These are phyloP conservation scores for Moricandia moricandioides DNA, from an alignment of 345 rosid genomes.

Conservation along the genomic window DNA sequence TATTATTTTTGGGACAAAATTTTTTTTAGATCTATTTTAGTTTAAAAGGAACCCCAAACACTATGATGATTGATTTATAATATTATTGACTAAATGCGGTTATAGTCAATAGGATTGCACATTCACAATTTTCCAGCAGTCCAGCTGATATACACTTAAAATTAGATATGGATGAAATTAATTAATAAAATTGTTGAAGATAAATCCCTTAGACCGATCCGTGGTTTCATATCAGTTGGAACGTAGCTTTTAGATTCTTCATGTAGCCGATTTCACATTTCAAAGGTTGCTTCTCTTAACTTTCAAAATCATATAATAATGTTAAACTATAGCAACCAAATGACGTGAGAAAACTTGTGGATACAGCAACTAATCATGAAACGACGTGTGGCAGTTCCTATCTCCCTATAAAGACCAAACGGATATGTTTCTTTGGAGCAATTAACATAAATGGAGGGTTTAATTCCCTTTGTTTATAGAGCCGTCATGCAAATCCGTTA, in stretches of 20 bases:
- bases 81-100: neutral
- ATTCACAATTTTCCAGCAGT: slow-evolving; percentile 6
- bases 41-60: neutral
- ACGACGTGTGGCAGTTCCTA: slow-evolving; percentile 4
- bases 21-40: no score
- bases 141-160: neutral
- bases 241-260: slow-evolving; percentile 27
- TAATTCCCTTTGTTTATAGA: slow-evolving; percentile 61
- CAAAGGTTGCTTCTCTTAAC: no score
- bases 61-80: neutral
- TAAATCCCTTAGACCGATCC: slow-evolving; percentile 28
- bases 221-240: slow-evolving; percentile 25
- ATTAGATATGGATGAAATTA: slow-evolving; percentile 5
- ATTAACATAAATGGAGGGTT: slow-evolving; percentile 65
- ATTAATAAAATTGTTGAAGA: neutral
- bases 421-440: slow-evolving; percentile 16
- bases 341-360: slow-evolving; percentile 33
- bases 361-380: slow-evolving; percentile 20
- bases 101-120: neutral
- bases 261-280: slow-evolving; percentile 23
- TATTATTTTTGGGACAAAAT: no score
- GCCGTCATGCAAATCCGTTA: slow-evolving; percentile 65
- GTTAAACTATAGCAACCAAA: neutral
- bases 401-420: slow-evolving; percentile 14
- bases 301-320: neutral